phyloP scores from a whole-genome alignment of 169 alveolate genomes.

The Plasmodium inui region DNA sequence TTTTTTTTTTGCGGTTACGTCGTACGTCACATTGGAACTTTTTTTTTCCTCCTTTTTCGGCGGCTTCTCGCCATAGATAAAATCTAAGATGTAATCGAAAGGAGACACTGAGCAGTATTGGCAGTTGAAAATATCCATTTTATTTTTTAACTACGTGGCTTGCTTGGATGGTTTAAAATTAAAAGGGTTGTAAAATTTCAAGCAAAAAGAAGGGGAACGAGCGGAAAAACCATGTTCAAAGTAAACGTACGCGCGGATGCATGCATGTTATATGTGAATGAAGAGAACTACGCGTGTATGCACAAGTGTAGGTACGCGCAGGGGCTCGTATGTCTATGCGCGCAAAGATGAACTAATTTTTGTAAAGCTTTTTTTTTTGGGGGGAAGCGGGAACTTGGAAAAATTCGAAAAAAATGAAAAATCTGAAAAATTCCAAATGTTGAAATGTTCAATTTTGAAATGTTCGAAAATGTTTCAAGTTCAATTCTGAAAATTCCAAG shows the following conservation, averaged over 20 bases:
- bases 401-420: background rate
- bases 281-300: background rate
- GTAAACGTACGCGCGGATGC: background rate
- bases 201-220: constrained; percentile 11
- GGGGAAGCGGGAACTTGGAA: background rate
- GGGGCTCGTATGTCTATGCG: background rate
- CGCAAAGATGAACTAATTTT: background rate
- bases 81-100: constrained; percentile 62
- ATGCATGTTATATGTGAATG: constrained; percentile 2
- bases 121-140: constrained; percentile 72
- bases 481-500: background rate
- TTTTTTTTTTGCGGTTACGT: constrained; percentile 54
- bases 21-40: constrained; percentile 64
- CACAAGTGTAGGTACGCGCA: background rate
- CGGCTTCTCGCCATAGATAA: constrained; percentile 63
- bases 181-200: constrained; percentile 24
- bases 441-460: background rate
- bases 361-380: background rate
- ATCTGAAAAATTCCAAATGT: background rate
- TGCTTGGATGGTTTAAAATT: background rate
- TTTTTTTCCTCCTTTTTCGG: constrained; percentile 69
- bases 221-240: constrained; percentile 14
- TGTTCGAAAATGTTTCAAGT: background rate
- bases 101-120: constrained; percentile 74
- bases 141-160: constrained; percentile 11